phyloP scores from a whole-genome alignment of 495 filamentous ascomycete species.

The Xylaria grammica region DNA sequence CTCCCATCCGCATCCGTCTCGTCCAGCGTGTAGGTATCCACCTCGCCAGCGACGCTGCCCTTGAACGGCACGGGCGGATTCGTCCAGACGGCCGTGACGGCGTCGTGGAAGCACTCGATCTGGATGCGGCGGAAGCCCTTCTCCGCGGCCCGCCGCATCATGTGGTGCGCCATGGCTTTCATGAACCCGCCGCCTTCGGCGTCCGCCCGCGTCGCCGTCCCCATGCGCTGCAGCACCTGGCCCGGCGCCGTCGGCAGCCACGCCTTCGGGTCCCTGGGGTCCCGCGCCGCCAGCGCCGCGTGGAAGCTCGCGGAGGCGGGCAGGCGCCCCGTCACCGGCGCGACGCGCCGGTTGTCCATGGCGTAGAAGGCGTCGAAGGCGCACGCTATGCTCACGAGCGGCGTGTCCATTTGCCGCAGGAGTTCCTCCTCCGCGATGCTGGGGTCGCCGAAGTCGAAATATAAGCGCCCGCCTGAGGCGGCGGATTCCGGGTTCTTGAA shows the following conservation, averaged over 20 bases:
- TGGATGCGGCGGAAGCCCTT: constrained; percentile 43
- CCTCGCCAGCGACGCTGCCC: constrained; percentile 13
- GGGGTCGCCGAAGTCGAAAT: constrained; percentile 39
- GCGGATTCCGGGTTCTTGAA: constrained; percentile 46
- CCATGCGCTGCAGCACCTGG: constrained; percentile 46
- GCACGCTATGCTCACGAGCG: constrained; percentile 47
- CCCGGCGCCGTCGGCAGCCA: constrained; percentile 34
- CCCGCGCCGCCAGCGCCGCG: constrained; percentile 25
- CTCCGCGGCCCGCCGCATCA: constrained; percentile 42
- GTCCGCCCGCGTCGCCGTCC: constrained; percentile 42
- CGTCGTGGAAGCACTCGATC: constrained; percentile 42
- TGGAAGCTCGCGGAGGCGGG: constrained; percentile 40
- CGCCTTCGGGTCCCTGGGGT: constrained; percentile 27
- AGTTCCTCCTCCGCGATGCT: constrained; percentile 23
- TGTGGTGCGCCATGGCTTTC: constrained; percentile 39
- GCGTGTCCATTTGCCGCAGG: constrained; percentile 49
- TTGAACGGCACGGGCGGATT: constrained; percentile 44
- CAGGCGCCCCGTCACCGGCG: constrained; percentile 33
- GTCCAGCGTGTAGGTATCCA: constrained; percentile 13
- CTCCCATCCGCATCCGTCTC: constrained; percentile 10
- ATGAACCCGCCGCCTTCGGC: constrained; percentile 43
- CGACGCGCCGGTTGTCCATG: constrained; percentile 36
- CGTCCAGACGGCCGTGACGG: constrained; percentile 41
- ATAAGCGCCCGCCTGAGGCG: constrained; percentile 40
- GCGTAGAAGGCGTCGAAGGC: constrained; percentile 42